Percentiles rank a stretch among this genome's conserved stretches.
Conservation (phyloP, 768 basidiomycete species). For the Lactifluus subvellereus region DNA sequence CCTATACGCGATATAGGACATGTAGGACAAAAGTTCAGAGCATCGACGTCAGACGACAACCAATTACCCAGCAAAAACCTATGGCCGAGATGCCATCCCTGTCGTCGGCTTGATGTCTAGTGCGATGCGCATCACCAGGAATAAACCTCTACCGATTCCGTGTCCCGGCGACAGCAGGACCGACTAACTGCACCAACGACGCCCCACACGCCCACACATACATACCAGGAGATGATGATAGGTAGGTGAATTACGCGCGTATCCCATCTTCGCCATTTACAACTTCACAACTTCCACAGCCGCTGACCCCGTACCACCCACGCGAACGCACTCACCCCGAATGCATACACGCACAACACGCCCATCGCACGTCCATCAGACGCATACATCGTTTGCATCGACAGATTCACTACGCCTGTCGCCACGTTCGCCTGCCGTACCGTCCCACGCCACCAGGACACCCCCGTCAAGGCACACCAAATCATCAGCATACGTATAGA, state of each 20-base stretch:
- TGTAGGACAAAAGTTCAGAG: too few species aligned
- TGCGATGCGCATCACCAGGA: too few species aligned
- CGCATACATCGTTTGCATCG: slow-evolving; percentile 76
- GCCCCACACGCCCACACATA: background rate
- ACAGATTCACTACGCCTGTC: slow-evolving; percentile 81
- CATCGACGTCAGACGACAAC: too few species aligned
- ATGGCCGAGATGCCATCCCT: too few species aligned
- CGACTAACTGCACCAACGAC: too few species aligned
- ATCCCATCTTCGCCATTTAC: background rate
- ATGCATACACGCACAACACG: slow-evolving; percentile 57
- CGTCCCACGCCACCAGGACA: background rate
- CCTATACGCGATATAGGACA: too few species aligned
- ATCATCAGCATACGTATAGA: background rate
- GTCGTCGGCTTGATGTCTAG: too few species aligned
- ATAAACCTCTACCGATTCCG: too few species aligned
- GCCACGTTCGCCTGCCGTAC: slow-evolving; percentile 71
- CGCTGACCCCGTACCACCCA: slow-evolving; percentile 45
- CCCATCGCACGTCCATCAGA: slow-evolving; percentile 49
- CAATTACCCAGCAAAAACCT: too few species aligned
- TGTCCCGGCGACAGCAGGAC: too few species aligned
- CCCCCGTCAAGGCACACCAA: background rate
- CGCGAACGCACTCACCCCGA: slow-evolving; percentile 52
- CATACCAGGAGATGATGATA: background rate
- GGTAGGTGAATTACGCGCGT: background rate
- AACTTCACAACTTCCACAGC: slow-evolving; percentile 32